Percentiles rank a stretch among this genome's conserved stretches.
Conservation (phyloP, 352 stramenopile genomes). For the Pythium dissimile region DNA sequence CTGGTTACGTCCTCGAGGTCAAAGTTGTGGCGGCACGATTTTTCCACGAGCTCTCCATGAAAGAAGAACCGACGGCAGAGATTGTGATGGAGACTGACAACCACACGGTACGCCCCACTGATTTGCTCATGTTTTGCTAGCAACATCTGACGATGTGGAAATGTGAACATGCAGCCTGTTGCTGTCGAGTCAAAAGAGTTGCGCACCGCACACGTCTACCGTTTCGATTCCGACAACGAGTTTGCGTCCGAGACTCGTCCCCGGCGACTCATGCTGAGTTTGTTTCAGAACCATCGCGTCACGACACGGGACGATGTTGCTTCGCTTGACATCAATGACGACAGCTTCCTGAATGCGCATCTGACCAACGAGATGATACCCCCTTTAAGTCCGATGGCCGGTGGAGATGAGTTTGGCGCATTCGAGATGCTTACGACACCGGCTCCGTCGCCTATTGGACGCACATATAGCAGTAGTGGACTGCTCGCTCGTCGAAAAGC, state of each 20-base stretch:
- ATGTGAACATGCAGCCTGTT: slow-evolving; percentile 4
- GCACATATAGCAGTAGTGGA: slow-evolving; percentile 21
- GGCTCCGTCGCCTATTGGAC: slow-evolving; percentile 34
- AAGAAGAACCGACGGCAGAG: slow-evolving; percentile 55
- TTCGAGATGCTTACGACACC: slow-evolving; percentile 73
- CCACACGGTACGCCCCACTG: slow-evolving; percentile 30
- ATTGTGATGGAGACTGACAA: slow-evolving; percentile 67
- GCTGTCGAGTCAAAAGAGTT: slow-evolving; percentile 63
- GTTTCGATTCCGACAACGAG: slow-evolving; percentile 75
- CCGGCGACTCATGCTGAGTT: slow-evolving; percentile 63
- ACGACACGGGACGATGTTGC: slow-evolving; percentile 28
- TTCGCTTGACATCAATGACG: slow-evolving; percentile 58
- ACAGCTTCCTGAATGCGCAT: slow-evolving; percentile 38
- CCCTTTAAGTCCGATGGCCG: slow-evolving; percentile 46
- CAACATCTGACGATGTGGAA: background rate
- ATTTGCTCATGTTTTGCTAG: background rate
- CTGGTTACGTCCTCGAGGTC: slow-evolving; percentile 77
- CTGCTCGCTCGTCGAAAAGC: slow-evolving; percentile 30
- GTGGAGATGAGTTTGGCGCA: slow-evolving; percentile 44
- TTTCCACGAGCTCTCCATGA: slow-evolving; percentile 55
- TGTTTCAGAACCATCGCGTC: slow-evolving; percentile 54
- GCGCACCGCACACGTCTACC: slow-evolving; percentile 77
- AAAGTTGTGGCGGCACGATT: slow-evolving; percentile 79
- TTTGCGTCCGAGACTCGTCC: slow-evolving; percentile 64
- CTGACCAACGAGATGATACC: slow-evolving; percentile 27